Percentiles rank a stretch among this genome's conserved stretches.
Evolutionary conservation across 352 stramenopile genomes (phyloP).

Genomic region (Chrysophaeum taylorii): DNA sequence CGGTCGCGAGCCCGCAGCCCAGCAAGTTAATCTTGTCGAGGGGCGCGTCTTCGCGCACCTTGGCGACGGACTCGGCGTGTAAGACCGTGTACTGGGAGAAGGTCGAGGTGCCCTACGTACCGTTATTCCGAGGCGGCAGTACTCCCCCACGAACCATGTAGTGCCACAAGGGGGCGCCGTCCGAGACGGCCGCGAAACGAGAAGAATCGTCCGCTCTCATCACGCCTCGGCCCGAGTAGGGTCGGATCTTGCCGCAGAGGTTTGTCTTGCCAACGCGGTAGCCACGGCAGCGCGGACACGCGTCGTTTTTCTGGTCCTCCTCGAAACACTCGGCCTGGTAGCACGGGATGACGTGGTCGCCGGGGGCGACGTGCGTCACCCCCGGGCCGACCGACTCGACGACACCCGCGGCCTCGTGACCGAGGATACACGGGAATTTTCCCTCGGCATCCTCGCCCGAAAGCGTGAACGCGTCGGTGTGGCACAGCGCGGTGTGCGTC

Average conservation of each 20-base stretch:
- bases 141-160: no score
- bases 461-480: slow-evolving; percentile 49
- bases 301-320: slow-evolving; percentile 18
- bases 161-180: no score
- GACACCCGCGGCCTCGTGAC: slow-evolving; percentile 49
- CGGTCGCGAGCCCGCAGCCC: slow-evolving; percentile 74
- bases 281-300: slow-evolving; percentile 55
- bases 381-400: slow-evolving; percentile 46
- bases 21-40: slow-evolving; percentile 68
- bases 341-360: slow-evolving; percentile 49
- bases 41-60: slow-evolving; percentile 46
- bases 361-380: slow-evolving; percentile 46
- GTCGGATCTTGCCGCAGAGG: slow-evolving; percentile 64
- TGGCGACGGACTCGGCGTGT: slow-evolving; percentile 50
- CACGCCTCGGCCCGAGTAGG: slow-evolving; percentile 56
- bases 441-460: slow-evolving; percentile 46
- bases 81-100: slow-evolving; percentile 60
- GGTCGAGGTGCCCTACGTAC: slow-evolving; percentile 50
- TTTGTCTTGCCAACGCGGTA: slow-evolving; percentile 72
- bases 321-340: slow-evolving; percentile 39
- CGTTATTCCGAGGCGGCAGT: no score
- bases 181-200: no score
- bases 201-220: no score
- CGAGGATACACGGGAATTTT: slow-evolving; percentile 56
- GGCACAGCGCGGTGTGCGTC: slow-evolving; percentile 45